phyloP scores from a whole-genome alignment of 371 early-diverging fungal species.

The Mortierella sp. region DNA sequence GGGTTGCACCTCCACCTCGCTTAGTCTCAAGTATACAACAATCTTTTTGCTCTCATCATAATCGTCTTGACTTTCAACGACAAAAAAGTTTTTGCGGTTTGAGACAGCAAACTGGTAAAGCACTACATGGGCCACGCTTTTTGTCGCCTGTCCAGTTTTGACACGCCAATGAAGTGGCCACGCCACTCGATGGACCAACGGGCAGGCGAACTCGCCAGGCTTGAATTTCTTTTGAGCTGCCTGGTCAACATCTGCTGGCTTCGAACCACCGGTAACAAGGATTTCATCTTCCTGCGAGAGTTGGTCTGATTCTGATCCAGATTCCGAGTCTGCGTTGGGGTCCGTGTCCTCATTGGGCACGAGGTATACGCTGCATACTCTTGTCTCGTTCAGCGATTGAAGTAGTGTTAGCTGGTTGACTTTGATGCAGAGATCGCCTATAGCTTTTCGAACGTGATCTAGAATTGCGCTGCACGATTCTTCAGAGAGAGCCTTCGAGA shows the following conservation, averaged over 20 bases:
- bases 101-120: constrained; percentile 75
- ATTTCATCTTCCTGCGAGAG: constrained; percentile 68
- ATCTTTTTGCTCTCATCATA: constrained; percentile 55
- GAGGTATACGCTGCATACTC: constrained; percentile 81
- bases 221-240: constrained; percentile 54
- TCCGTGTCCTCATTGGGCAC: constrained; percentile 64
- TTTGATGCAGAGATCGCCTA: constrained; percentile 71
- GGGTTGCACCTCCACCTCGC: constrained; percentile 58
- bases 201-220: constrained; percentile 83
- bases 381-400: constrained; percentile 72
- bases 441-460: constrained; percentile 67
- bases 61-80: constrained; percentile 62
- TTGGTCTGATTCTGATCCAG: constrained; percentile 57
- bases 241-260: constrained; percentile 61
- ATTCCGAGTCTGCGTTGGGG: constrained; percentile 51
- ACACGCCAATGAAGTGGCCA: constrained; percentile 87
- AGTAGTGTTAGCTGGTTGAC: constrained; percentile 79
- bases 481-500: constrained; percentile 72
- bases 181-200: constrained; percentile 68
- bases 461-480: constrained; percentile 71
- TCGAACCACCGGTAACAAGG: constrained; percentile 56
- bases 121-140: constrained; percentile 64
- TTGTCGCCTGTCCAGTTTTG: constrained; percentile 74
- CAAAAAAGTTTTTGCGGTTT: constrained; percentile 83
- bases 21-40: constrained; percentile 77